These are phyloP conservation scores for Backusella psychrophila DNA, from an alignment of 192 early-diverging fungal genomes.

Conservation along the genomic window DNA sequence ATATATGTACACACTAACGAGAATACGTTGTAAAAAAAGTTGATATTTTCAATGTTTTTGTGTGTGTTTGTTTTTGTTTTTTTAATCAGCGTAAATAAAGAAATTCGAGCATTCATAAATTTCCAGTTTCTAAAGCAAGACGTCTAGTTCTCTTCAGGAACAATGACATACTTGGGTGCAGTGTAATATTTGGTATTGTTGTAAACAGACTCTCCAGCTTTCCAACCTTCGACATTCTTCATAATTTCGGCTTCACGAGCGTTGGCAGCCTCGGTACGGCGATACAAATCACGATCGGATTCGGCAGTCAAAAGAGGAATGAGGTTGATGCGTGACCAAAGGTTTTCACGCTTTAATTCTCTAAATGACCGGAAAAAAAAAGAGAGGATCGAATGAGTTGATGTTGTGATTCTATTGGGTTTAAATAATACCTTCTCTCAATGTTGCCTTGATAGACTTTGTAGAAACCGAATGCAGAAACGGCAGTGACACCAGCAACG, in stretches of 20 bases:
- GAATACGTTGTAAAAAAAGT: neutral
- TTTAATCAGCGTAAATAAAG: constrained; percentile 5
- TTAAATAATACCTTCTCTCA: constrained; percentile 62
- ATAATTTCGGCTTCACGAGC: constrained; percentile 82
- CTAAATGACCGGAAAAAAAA: constrained; percentile 36
- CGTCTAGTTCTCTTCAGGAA: constrained; percentile 54
- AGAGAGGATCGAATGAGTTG: neutral
- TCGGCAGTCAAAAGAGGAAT: constrained; percentile 92
- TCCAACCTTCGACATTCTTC: constrained; percentile 79
- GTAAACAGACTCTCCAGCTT: constrained; percentile 85
- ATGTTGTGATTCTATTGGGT: neutral
- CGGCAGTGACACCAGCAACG: constrained; percentile 66
- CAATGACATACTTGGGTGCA: constrained; percentile 60
- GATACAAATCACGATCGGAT: constrained; percentile 86
- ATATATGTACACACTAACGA: neutral
- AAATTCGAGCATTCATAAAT: neutral
- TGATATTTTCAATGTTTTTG: neutral
- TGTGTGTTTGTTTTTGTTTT: neutral
- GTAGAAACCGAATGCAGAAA: constrained; percentile 86
- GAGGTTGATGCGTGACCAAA: constrained; percentile 91
- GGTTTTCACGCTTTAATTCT: constrained; percentile 89
- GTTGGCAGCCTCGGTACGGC: constrained; percentile 71
- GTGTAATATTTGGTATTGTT: constrained; percentile 86
- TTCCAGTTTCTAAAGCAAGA: constrained; percentile 2
- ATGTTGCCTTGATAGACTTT: constrained; percentile 59